Base-by-base conservation (phyloP, 1,284 basidiomycete species). In the Puccinia novopanici region DNA sequence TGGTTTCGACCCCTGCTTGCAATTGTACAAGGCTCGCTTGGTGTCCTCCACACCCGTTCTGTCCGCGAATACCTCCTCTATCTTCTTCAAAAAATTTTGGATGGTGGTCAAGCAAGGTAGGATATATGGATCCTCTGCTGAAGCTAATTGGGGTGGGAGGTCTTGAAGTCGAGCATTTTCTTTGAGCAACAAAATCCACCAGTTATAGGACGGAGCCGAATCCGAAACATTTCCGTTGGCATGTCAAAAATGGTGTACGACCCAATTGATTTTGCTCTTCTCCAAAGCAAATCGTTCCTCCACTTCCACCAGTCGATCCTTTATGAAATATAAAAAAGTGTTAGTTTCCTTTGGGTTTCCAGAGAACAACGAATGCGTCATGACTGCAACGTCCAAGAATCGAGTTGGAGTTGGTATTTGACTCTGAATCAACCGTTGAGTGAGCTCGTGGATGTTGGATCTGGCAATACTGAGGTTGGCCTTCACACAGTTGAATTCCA, bases 311-410 rank as follows among this genome's bases (percentile, higher is more conserved):
- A 70, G 24, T 12, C 42, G 19, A n/a, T 70, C 67, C 45, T 50
- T 45, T 27, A 70, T 50, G 17, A 70, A 50, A 30, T 70, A 70
- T 3, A 70, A n/a, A 27, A 70, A 70, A 27, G 24, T 2, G 9
- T 70, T 70, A 15, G 27, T 22, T 50, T 70, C 67, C 42, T 70
- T 70, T 27, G 67, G 37, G n/a, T 70, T 70, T 3, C 67, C 67
- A 15, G 45, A 70, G 24, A 50, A 70, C n/a, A n/a, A n/a, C n/a
- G n/a, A n/a, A n/a, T n/a, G n/a, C n/a, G n/a, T n/a, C n/a, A n/a
- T n/a, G n/a, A 48, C 42, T 4, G 42, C 3, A 24, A 70, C 67
- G 24, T 70, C n/a, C 30, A 19, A 17, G n/a, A 40, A 65, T n/a
- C 3, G 30, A 40, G 34, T 10, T 19, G 34, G 15, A 15, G 34